Percentiles rank a stretch among this genome's conserved stretches.
Conservation (phyloP, 2,329 filamentous ascomycete species). For the Aaosphaeria pasadenensis region DNA sequence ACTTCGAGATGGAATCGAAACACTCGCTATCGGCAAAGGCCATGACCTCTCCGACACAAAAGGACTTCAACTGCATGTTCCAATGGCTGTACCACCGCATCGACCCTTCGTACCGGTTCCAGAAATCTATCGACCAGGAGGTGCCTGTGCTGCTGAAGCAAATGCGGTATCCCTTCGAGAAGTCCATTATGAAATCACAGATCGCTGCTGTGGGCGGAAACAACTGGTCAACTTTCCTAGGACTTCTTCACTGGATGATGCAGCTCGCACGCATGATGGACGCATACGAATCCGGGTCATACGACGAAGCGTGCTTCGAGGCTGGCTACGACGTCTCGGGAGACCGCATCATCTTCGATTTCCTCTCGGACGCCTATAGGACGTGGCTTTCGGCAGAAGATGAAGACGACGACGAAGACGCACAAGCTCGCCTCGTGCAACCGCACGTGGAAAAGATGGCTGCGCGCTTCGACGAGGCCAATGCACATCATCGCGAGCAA, state of each 20-base stretch:
- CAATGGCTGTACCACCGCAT: constrained; percentile 97
- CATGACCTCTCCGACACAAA: constrained; percentile 91
- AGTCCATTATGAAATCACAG: constrained; percentile 93
- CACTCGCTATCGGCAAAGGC: constrained; percentile 87
- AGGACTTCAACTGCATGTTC: constrained; percentile 97
- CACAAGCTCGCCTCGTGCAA: constrained; percentile 63
- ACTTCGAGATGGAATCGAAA: constrained; percentile 98
- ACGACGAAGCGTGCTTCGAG: constrained; percentile 87
- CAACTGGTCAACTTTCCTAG: constrained; percentile 95
- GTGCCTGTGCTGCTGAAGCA: constrained; percentile 91
- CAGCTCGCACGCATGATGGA: constrained; percentile 93
- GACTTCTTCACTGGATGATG: constrained; percentile 98
- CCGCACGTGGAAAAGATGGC: constrained; percentile 90
- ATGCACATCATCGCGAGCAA: constrained; percentile 80
- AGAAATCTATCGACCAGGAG: constrained; percentile 93
- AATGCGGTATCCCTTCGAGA: constrained; percentile 89
- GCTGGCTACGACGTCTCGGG: constrained; percentile 82
- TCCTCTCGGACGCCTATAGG: constrained; percentile 83
- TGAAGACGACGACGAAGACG: constrained; percentile 80
- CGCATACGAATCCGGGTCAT: constrained; percentile 71
- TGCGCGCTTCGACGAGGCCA: constrained; percentile 77
- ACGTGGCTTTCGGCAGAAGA: constrained; percentile 85
- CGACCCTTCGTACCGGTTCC: constrained; percentile 88
- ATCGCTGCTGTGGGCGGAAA: constrained; percentile 92
- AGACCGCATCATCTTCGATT: constrained; percentile 92